Evolutionary conservation across 352 stramenopile genomes (phyloP).

Genomic region (Blastocystis sp.): DNA sequence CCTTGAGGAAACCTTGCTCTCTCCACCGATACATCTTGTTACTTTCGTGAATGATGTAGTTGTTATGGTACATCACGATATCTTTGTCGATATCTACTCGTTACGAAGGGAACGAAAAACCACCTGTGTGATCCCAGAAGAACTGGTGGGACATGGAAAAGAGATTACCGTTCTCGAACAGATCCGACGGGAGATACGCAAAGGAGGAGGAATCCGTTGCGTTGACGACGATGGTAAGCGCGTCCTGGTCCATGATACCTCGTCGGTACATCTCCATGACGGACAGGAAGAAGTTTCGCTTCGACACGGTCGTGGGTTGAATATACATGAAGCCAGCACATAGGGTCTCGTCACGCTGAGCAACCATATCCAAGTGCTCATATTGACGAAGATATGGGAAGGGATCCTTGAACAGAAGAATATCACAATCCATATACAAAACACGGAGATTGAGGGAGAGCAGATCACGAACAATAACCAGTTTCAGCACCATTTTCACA

Average conservation of each 20-base stretch:
- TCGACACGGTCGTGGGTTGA: neutral
- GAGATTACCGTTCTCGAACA: neutral
- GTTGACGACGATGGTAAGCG: neutral
- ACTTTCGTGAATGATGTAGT: neutral
- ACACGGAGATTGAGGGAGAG: neutral
- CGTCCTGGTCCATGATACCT: constrained; percentile 42
- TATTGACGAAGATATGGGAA: constrained; percentile 8
- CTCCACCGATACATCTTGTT: constrained; percentile 41
- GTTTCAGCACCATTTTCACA: constrained; percentile 8
- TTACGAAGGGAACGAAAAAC: neutral
- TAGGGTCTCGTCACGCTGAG: constrained; percentile 1
- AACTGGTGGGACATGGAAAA: constrained; percentile 21
- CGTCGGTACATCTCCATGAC: neutral
- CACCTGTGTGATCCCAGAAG: neutral
- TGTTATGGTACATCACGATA: constrained; percentile 41
- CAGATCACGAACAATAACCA: constrained; percentile 7
- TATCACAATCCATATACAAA: constrained; percentile 36
- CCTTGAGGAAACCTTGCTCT: constrained; percentile 5
- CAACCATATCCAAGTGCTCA: constrained; percentile 1
- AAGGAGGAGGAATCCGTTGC: neutral
- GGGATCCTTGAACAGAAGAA: constrained; percentile 33
- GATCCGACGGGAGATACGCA: neutral
- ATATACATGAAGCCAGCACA: constrained; percentile 42
- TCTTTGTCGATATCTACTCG: neutral
- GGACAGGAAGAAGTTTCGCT: neutral